Base-by-base conservation (phyloP, 2,329 filamentous ascomycete species). In the Ascochyta koolunga region DNA sequence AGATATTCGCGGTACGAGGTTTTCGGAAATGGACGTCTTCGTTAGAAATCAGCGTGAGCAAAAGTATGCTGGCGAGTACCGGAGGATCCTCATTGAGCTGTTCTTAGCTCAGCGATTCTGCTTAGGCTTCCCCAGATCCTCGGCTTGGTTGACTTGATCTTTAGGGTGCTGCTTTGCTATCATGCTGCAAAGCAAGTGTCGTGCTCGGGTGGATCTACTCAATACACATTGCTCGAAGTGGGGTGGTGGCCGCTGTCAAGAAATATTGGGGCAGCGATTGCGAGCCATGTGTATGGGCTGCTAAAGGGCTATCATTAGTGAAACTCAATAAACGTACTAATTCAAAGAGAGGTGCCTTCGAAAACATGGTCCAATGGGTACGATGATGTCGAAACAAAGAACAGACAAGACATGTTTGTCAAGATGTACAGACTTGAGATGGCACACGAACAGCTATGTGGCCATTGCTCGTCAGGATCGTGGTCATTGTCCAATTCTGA, bases 91-190 rank as follows among this genome's bases (percentile, higher is more conserved):
- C 9, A 71, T 71, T 3, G 76, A 76, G 55, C 48, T 77, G 0
- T 79, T 80, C 56, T 56, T 80, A 3, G 78, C 77, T 2, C 70
- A 78, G 54, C 64, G 76, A 2, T 68, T 75, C 21, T 65, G 68
- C 3, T 62, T 76, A 5, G 77, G 77, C 1, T 67, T 77, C 6
- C 64, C 72, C 69, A 69, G 3, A 31, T 76, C 16, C 51, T 79
- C 85, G 61, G 96, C 88, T 67, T 89, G 90, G 58, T 86, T 83
- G 43, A 97, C 84, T 1, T 89, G 85, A 39, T 87, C 80, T 61
- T 95, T 87, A 44, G 84, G 79, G 0, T 91, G 88, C 1, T 82
- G 79, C 19, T 86, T 82, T 68, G 63, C 39, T 54, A 56, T 62
- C 4, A 56, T 62, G 49, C 71, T 68, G 58, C 60, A 52, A 13